Base-by-base conservation (phyloP, 345 rosid species). In the Durio zibethinus region DNA sequence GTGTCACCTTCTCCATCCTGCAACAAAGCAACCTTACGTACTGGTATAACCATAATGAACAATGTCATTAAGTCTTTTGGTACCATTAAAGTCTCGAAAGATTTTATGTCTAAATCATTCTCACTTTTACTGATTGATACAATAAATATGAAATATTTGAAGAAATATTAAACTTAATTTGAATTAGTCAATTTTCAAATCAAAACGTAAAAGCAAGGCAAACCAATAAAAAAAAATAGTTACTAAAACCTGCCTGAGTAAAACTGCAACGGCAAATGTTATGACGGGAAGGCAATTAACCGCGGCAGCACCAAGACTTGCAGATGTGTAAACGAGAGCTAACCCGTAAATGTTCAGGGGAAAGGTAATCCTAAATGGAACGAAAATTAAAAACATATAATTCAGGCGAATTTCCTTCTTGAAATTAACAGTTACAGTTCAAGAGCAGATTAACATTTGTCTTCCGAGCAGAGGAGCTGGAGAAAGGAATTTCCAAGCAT, bases 241-340 rank as follows among this genome's bases (percentile, higher is more conserved):
- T 33, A 33, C 36, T 33, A 20, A 20, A n/a, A 21, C 45, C 9
- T 67, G 70, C 84, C 81, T 62, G 53, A 78, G 48, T 4, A 82
- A 18, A 48, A 82, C 76, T n/a, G 84, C 82, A 10, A 82, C 61
- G 60, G 69, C 47, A 43, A 78, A 56, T 12, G 84, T 70, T 52
- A 48, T 42, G 1, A 69, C 79, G 1, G 84, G 82, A 45, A 75
- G 1, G 29, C 81, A 59, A 56, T 78, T 64, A 14, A 69, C 20
- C 0, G 77, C 42, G 18, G 82, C 73, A 10, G 82, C 33, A 11
- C 61, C 80, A 15, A 78, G 60, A 43, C 69, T 61, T 36, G 82
- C 75, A 23, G 82, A 68, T 2, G 84, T 71, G 50, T 62, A 78
- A 25, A 59, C 27, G 7, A 82, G 73, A 11, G 65, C 84, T 1